Conservation (phyloP, 2,329 filamentous ascomycete genomes). For the Trichophyton equinum region DNA sequence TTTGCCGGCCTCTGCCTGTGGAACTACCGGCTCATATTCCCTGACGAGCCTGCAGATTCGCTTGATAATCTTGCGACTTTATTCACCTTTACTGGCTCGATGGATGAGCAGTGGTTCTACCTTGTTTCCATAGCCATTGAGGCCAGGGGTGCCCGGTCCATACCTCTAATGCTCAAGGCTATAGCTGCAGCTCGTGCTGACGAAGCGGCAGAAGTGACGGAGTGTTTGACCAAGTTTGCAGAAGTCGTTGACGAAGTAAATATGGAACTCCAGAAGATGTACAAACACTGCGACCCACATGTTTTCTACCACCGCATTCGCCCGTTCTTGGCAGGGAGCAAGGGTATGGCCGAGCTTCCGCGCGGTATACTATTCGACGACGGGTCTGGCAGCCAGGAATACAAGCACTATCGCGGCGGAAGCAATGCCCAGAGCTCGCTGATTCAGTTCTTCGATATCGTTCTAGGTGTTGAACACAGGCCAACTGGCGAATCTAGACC, state of each 20-base stretch:
- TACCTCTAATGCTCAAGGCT: constrained; percentile 78
- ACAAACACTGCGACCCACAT: constrained; percentile 86
- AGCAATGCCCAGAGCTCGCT: constrained; percentile 95
- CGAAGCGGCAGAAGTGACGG: constrained; percentile 59
- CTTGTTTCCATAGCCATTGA: constrained; percentile 92
- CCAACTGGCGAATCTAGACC: constrained; percentile 59
- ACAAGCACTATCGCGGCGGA: constrained; percentile 78
- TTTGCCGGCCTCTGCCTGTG: constrained; percentile 86
- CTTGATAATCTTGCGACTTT: constrained; percentile 81
- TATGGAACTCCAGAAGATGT: constrained; percentile 69
- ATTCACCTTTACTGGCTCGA: constrained; percentile 80
- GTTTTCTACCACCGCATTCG: constrained; percentile 93
- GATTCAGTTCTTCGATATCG: constrained; percentile 94
- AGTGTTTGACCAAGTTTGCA: constrained; percentile 68
- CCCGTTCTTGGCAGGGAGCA: constrained; percentile 90
- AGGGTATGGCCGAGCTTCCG: constrained; percentile 92
- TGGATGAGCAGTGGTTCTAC: constrained; percentile 99
- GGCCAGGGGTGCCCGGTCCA: constrained; percentile 72
- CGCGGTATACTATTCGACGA: constrained; percentile 79
- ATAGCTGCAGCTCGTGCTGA: constrained; percentile 64
- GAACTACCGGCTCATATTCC: constrained; percentile 92
- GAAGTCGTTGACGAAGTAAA: constrained; percentile 79
- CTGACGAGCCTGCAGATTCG: constrained; percentile 65
- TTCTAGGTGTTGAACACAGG: constrained; percentile 76
- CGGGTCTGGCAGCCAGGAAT: constrained; percentile 53